Evolutionary conservation across 2,329 filamentous ascomycete genomes (phyloP), one percentile per base, ranked within the genome.

Genomic region (Penicillium sp.): DNA sequence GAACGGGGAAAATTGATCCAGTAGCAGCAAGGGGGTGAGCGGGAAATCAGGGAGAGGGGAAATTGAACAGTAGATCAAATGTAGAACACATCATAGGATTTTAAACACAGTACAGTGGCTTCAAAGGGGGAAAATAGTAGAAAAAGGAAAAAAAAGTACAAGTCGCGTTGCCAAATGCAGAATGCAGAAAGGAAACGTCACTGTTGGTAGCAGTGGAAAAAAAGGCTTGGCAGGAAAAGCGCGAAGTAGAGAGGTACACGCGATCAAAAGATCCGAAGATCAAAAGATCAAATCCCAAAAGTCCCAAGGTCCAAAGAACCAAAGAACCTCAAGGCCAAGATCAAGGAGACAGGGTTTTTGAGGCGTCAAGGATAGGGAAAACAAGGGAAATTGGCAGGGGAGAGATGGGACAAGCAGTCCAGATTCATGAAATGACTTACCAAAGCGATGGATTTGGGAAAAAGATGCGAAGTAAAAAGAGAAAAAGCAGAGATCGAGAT

Each of bases 161-260:
- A 44, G 51, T 48, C 46, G 46, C 53, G 39, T 34, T 43, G 31
- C 21, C 29, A 44, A 44, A 51, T 50, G 47, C 48, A 38, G 33
- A 48, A 45, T 50, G 27, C n/a, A 45, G 31, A 52, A 36, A 36
- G 40, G 47, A 53, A 53, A 56, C 29, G 44, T 38, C 34, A 46
- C 52, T 51, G 36, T 41, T 52, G 46, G 40, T 25, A 48, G 27
- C 25, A 38, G 25, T 29, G 50, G 45, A 13, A 41, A 36, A 51
- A 53, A 54, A 54, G 27, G 34, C 44, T 54, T 54, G 52, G 52
- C 52, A 50, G 27, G 29, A 27, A 21, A 53, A 44, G 25, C 25
- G 36, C 41, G 21, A 52, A 52, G 31, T 44, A 60, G 47, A 27
- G 31, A 50, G 23, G 23, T 33, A 54, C 31, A 46, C 50, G 50